Evolutionary conservation across 179 eudicot genomes (phyloP).

Genomic region (Camellia oleifera): DNA sequence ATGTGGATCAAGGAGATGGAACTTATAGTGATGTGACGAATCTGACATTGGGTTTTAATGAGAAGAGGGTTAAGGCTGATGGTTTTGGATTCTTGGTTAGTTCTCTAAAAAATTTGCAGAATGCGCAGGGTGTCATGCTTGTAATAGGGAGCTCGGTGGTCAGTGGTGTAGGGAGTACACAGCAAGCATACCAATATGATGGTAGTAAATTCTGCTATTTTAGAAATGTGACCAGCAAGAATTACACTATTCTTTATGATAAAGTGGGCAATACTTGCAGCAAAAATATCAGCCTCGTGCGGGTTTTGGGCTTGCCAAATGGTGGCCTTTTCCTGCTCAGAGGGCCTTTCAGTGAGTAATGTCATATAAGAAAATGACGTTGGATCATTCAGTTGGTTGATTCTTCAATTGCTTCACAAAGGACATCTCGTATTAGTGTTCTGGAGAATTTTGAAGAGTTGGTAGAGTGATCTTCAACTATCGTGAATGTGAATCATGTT

Average conservation of each 20-base stretch:
- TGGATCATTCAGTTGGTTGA: not conserved
- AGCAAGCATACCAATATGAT: conserved; percentile 48
- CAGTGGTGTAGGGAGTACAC: conserved; percentile 67
- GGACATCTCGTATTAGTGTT: not conserved
- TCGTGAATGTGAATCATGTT: not conserved
- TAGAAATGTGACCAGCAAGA: conserved; percentile 68
- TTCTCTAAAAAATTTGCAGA: conserved; percentile 52
- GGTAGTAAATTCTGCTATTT: conserved; percentile 50
- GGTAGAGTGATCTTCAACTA: not conserved
- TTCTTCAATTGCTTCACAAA: not conserved
- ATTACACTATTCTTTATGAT: conserved; percentile 70
- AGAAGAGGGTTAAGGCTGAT: conserved; percentile 24
- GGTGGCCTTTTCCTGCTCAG: conserved; percentile 14
- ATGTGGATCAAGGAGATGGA: conserved; percentile 36
- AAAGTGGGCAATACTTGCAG: conserved; percentile 39
- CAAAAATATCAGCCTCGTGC: conserved; percentile 12
- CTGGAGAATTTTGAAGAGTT: not conserved
- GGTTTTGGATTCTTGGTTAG: conserved; percentile 27
- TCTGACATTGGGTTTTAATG: conserved; percentile 51
- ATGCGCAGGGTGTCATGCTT: conserved; percentile 54
- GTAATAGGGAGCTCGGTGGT: conserved; percentile 60
- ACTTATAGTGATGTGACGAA: conserved; percentile 38
- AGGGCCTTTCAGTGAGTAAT: conserved; percentile 11
- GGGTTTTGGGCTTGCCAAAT: conserved; percentile 19
- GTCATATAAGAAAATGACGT: not conserved